Conservation (phyloP, 148 eudicot genomes). For the Nyssa sinensis region DNA sequence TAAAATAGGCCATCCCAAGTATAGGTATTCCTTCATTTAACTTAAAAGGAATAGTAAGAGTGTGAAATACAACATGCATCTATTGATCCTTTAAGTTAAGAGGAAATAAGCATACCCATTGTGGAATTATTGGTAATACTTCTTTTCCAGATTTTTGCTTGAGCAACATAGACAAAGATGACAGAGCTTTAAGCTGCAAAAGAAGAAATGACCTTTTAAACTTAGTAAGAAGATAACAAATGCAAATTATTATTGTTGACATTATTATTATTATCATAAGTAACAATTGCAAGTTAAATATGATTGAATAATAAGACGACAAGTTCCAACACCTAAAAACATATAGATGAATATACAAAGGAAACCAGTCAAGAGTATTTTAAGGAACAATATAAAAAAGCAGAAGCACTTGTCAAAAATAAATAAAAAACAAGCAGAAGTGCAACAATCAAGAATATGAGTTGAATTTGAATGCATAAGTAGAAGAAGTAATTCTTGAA, state of each 20-base stretch:
- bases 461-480: neutral
- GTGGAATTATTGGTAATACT: slow-evolving; percentile 64
- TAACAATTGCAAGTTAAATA: no score
- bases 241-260: neutral
- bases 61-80: neutral
- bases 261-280: no score
- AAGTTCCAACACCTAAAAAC: neutral
- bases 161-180: slow-evolving; percentile 61
- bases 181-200: slow-evolving; percentile 82
- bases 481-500: neutral
- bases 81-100: neutral
- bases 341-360: neutral
- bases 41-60: neutral
- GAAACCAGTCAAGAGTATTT: neutral
- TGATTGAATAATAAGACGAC: neutral
- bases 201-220: slow-evolving; percentile 15
- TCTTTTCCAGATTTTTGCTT: slow-evolving; percentile 80
- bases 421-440: neutral
- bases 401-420: no score
- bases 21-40: neutral
- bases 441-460: neutral
- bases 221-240: neutral
- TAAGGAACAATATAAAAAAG: no score
- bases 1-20: no score
- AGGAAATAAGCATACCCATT: slow-evolving; percentile 64